These are phyloP conservation scores for Diophrys appendiculata DNA, from an alignment of 73 alveolate species.

Conservation along the genomic window DNA sequence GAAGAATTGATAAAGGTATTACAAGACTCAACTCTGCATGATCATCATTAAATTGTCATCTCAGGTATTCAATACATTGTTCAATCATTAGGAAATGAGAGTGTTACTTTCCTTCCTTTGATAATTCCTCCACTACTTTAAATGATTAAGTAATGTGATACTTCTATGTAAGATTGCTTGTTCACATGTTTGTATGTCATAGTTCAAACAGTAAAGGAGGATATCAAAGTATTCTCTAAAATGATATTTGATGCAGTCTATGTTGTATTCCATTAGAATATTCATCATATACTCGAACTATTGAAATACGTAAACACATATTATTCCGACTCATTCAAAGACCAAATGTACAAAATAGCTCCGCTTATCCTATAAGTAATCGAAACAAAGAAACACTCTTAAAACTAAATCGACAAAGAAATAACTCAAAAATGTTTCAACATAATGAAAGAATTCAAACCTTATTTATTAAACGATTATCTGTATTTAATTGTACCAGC, in stretches of 20 bases:
- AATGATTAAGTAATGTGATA: conserved; percentile 27
- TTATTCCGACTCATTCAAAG: conserved; percentile 18
- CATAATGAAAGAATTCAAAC: conserved; percentile 46
- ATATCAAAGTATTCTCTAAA: conserved; percentile 25
- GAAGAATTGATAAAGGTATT: conserved; percentile 22
- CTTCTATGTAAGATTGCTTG: conserved; percentile 16
- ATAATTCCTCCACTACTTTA: conserved; percentile 55
- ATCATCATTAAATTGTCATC: conserved; percentile 49
- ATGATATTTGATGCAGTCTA: conserved; percentile 25
- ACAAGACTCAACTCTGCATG: conserved; percentile 43
- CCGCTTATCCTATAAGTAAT: conserved; percentile 2
- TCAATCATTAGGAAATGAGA: conserved; percentile 15
- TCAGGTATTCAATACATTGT: conserved; percentile 49
- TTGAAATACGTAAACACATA: conserved; percentile 6
- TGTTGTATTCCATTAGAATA: background rate
- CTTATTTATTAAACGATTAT: conserved; percentile 49
- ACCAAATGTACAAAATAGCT: conserved; percentile 13
- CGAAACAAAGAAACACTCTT: conserved; percentile 1
- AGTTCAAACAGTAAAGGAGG: conserved; percentile 34
- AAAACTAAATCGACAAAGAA: background rate
- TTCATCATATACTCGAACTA: conserved; percentile 1
- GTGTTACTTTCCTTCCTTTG: conserved; percentile 33
- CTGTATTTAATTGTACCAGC: conserved; percentile 60
- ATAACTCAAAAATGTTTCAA: conserved; percentile 18
- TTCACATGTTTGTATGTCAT: conserved; percentile 47